phyloP scores from a whole-genome alignment of 1,139 yeast genomes.

The Taphrina pruni region DNA sequence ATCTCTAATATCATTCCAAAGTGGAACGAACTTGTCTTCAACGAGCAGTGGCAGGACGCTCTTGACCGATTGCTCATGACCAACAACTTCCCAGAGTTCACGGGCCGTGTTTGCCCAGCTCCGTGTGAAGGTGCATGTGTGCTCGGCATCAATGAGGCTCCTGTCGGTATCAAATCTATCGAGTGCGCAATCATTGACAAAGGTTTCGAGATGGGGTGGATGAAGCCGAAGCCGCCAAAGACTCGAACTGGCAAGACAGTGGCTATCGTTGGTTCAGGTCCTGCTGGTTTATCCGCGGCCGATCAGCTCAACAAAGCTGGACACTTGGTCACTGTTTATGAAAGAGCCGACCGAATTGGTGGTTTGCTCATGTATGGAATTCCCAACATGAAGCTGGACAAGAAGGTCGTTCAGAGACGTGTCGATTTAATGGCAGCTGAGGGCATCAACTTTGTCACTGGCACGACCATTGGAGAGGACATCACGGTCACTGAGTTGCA shows the following conservation, averaged over 20 bases:
- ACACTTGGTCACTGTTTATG: constrained; percentile 86
- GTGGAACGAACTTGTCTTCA: constrained; percentile 95
- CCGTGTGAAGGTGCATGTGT: constrained; percentile 99
- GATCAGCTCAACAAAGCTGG: constrained; percentile 97
- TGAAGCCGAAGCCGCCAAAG: constrained; percentile 79
- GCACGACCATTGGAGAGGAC: constrained; percentile 84
- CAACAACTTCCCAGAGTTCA: constrained; percentile 97
- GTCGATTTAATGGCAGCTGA: constrained; percentile 88
- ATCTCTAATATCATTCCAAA: constrained; percentile 95
- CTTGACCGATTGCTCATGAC: constrained; percentile 91
- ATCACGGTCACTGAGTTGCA: constrained; percentile 65
- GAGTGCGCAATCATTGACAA: constrained; percentile 96
- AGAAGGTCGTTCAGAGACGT: constrained; percentile 89
- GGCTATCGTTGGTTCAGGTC: constrained; percentile 95
- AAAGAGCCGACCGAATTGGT: constrained; percentile 94
- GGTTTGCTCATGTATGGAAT: constrained; percentile 98
- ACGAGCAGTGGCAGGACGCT: constrained; percentile 95
- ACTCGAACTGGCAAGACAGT: constrained; percentile 81
- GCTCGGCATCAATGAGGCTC: constrained; percentile 88
- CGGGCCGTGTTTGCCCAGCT: constrained; percentile 98
- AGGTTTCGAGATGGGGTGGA: constrained; percentile 97
- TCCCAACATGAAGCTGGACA: constrained; percentile 98
- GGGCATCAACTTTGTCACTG: constrained; percentile 79
- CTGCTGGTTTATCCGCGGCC: constrained; percentile 94
- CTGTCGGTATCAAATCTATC: constrained; percentile 94